Base-by-base conservation (phyloP, 139 green algal species). In the Diplosphaera chodatii region DNA sequence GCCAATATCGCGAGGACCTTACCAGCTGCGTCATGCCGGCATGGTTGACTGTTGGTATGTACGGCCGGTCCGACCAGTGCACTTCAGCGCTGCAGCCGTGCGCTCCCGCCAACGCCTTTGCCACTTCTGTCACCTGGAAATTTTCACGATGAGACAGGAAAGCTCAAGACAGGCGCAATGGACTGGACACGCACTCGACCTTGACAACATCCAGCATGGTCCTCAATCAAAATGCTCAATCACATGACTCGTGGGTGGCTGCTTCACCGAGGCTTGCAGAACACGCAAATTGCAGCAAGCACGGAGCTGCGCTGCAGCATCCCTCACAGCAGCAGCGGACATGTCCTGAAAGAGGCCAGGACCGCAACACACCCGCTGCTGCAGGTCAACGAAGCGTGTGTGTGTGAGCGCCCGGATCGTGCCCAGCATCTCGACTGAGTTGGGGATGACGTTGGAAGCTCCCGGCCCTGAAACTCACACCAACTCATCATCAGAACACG, bases 391-490 rank as follows among this genome's bases (percentile, higher is more conserved):
- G 59, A 74, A 74, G 16, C 41, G 63, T 34, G 37, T 27, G 22
- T 67, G 29, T 4, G 70, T 77, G 0, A 81, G 34, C 8, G 79
- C 68, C 32, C 73, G 69, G 1, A 85, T 59, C 15, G 73, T 80
- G 1, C 79, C 79, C 2, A 56, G 29, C 23, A 85, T n/a, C 56
- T 31, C 67, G 20, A 68, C 69, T 1, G 34, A 32, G 64, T 77
- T 70, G 5, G 72, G 62, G 71, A 81, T 80, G 20, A 81, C 72
- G 56, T 85, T 81, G 32, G 56, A 64, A 37, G 68, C 66, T 25
- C 75, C 59, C 16, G 20, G 16, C 18, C 69, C 69, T 68, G 59
- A 33, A 40, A 15, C 32, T 32, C 6, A 37, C 25, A n/a, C n/a
- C n/a, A n/a, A n/a, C n/a, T n/a, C n/a, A n/a, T n/a, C n/a, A n/a